Evolutionary conservation across 768 basidiomycete genomes (phyloP).

Genomic region (Russula sp.): DNA sequence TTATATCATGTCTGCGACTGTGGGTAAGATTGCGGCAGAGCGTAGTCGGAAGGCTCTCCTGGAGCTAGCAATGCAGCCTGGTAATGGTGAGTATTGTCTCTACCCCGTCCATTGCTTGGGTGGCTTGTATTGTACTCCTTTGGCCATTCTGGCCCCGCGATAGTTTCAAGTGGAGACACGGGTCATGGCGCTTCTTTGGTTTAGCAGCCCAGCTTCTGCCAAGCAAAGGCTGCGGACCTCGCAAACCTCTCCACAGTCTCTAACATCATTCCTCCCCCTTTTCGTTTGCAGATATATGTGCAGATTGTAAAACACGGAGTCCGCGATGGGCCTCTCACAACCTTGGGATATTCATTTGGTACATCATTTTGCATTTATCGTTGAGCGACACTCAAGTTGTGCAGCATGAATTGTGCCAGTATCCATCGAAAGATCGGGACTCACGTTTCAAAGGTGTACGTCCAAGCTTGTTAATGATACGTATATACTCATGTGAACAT

Average conservation of each 20-base stretch:
- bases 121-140: neutral
- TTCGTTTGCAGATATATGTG: conserved; percentile 61
- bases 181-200: neutral
- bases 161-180: neutral
- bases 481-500: neutral
- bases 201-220: neutral
- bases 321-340: conserved; percentile 90
- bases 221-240: neutral
- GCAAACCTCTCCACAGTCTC: neutral
- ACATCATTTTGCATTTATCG: conserved; percentile 27
- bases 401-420: conserved; percentile 78
- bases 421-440: conserved; percentile 94
- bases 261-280: neutral
- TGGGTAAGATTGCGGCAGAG: conserved; percentile 17
- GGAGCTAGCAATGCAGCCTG: conserved; percentile 14
- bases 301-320: conserved; percentile 82
- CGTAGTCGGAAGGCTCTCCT: conserved; percentile 17
- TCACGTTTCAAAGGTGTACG: conserved; percentile 89
- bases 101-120: neutral
- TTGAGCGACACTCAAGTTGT: conserved; percentile 15
- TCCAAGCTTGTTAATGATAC: conserved; percentile 13
- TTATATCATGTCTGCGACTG: conserved; percentile 12
- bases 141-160: neutral
- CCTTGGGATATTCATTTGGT: conserved; percentile 87
- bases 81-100: conserved; percentile 12